Evolutionary conservation across 2,329 filamentous ascomycete species (phyloP).

Genomic region (Blastomyces percursus): DNA sequence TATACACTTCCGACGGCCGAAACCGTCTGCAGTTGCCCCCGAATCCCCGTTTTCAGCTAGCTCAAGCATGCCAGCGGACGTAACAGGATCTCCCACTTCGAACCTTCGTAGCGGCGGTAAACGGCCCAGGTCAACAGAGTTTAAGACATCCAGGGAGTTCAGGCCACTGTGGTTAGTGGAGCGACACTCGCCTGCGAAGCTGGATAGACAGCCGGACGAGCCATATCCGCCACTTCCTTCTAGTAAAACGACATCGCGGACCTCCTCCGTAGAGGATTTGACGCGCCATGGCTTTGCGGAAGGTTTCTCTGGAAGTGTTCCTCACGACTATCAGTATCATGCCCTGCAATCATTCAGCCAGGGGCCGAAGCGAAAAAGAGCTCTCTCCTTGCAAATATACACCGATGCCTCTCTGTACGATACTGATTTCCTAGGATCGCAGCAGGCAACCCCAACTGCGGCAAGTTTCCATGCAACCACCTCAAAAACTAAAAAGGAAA

Average conservation of each 20-base stretch:
- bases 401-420: conserved; percentile 21
- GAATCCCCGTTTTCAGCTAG: conserved; percentile 18
- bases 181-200: conserved; percentile 40
- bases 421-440: conserved; percentile 47
- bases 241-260: conserved; percentile 40
- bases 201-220: conserved; percentile 31
- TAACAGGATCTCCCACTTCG: conserved; percentile 33
- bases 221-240: conserved; percentile 41
- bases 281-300: conserved; percentile 16
- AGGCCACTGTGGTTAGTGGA: conserved; percentile 76
- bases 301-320: conserved; percentile 8
- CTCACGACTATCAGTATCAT: neutral
- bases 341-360: conserved; percentile 15
- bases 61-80: conserved; percentile 21
- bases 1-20: conserved; percentile 44
- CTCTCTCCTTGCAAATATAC: conserved; percentile 19
- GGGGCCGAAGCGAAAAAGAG: conserved; percentile 17
- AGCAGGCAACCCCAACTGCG: conserved; percentile 59
- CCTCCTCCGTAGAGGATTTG: conserved; percentile 36
- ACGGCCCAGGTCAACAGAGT: conserved; percentile 42
- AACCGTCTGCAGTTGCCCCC: conserved; percentile 32
- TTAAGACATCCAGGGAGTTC: conserved; percentile 52
- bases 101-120: conserved; percentile 30
- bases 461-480: conserved; percentile 34
- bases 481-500: conserved; percentile 25